Evolutionary conservation across 164 flowering plant species (phyloP).

Genomic region (Chimonanthus salicifolius): DNA sequence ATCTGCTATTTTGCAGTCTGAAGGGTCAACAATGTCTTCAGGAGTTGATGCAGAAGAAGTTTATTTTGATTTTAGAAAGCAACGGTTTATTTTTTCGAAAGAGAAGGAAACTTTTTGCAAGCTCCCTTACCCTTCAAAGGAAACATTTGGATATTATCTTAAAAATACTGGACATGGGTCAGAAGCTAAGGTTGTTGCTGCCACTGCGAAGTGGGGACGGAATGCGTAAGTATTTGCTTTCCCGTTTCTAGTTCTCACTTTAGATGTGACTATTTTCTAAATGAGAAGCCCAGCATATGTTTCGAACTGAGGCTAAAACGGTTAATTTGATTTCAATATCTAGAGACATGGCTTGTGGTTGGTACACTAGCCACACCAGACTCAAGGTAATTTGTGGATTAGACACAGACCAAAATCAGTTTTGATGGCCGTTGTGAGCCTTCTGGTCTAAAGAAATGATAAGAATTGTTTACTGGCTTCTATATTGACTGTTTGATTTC

Average conservation of each 20-base stretch:
- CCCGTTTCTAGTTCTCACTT: constrained; percentile 7
- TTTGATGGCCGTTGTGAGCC: too few relatives aligned
- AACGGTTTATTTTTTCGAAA: constrained; percentile 67
- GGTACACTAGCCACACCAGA: too few relatives aligned
- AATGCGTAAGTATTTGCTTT: constrained; percentile 57
- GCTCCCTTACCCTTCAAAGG: constrained; percentile 90
- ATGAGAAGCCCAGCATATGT: too few relatives aligned
- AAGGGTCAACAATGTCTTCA: constrained; percentile 42
- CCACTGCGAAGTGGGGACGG: constrained; percentile 94
- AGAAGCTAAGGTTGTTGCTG: constrained; percentile 74
- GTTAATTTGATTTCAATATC: too few relatives aligned
- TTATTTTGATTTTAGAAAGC: constrained; percentile 95
- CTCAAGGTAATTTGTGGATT: too few relatives aligned
- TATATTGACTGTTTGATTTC: too few relatives aligned
- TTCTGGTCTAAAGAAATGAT: too few relatives aligned
- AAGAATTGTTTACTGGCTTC: too few relatives aligned
- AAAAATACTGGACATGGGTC: constrained; percentile 84
- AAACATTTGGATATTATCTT: constrained; percentile 71
- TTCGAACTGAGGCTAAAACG: too few relatives aligned
- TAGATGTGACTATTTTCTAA: neutral
- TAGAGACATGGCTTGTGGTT: too few relatives aligned
- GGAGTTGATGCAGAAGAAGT: constrained; percentile 56
- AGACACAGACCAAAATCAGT: too few relatives aligned
- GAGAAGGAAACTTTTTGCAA: constrained; percentile 72
- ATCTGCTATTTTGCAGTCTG: constrained; percentile 26